phyloP scores from a whole-genome alignment of 495 filamentous ascomycete genomes.

The Talaromyces trachyspermus region DNA sequence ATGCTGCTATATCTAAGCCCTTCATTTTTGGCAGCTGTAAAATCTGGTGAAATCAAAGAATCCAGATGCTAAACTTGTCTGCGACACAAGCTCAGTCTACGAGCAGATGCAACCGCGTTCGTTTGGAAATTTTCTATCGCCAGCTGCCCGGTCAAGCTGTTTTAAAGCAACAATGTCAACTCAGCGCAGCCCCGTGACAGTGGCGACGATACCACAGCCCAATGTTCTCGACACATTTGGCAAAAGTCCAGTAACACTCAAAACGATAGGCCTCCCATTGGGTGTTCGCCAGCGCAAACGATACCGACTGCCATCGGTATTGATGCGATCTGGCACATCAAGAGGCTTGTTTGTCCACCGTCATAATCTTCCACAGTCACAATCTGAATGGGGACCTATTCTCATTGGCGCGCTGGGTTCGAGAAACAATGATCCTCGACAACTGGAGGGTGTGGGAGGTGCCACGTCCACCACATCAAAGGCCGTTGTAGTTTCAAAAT shows the following conservation, averaged over 20 bases:
- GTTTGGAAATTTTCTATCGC: too few relatives aligned
- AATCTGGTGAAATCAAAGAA: too few relatives aligned
- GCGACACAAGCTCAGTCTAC: too few relatives aligned
- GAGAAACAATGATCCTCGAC: conserved; percentile 13
- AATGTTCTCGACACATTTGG: not conserved
- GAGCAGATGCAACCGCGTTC: too few relatives aligned
- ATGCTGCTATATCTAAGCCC: too few relatives aligned
- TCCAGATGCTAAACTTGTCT: too few relatives aligned
- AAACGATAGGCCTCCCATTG: not conserved
- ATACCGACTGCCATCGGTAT: conserved; percentile 20
- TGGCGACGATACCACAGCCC: too few relatives aligned
- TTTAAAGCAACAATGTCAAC: too few relatives aligned
- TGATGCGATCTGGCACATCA: conserved; percentile 33
- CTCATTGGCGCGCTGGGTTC: conserved; percentile 29
- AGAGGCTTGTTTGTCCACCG: conserved; percentile 30
- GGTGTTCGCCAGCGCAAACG: conserved; percentile 1
- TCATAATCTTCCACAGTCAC: conserved; percentile 19
- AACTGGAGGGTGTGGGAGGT: conserved; percentile 31
- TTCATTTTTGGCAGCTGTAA: too few relatives aligned
- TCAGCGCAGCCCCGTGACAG: too few relatives aligned
- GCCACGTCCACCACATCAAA: conserved; percentile 36
- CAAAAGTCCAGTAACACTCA: not conserved
- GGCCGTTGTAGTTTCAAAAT: conserved; percentile 26
- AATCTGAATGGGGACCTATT: conserved; percentile 19
- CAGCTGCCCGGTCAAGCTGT: too few relatives aligned